These are phyloP conservation scores for Cardiospermum halicacabum DNA, from an alignment of 345 rosid species.

Conservation along the genomic window DNA sequence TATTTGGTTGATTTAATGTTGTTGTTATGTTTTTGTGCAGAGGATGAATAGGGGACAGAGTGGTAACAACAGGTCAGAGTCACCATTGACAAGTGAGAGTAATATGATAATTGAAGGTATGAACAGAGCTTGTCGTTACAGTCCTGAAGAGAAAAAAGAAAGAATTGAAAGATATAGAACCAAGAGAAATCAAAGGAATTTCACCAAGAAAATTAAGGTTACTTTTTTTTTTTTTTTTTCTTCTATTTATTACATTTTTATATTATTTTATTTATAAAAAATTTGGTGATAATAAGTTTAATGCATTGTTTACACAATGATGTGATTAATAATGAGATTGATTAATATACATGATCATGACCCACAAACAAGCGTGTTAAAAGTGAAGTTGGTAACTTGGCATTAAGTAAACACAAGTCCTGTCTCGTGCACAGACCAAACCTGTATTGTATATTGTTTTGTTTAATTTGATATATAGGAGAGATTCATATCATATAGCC, in stretches of 20 bases:
- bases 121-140: constrained; percentile 67
- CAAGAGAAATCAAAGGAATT: constrained; percentile 82
- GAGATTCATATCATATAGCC: constrained; percentile 21
- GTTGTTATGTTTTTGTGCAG: constrained; percentile 10
- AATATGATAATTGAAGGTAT: constrained; percentile 75
- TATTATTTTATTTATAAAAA: too few relatives aligned
- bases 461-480: background rate
- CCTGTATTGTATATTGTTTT: background rate
- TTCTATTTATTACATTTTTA: too few relatives aligned
- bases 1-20: background rate
- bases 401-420: background rate
- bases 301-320: too few relatives aligned
- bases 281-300: too few relatives aligned
- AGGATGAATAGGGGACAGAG: constrained; percentile 27
- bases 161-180: constrained; percentile 76
- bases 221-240: background rate
- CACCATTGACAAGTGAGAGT: constrained; percentile 72
- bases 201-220: constrained; percentile 98
- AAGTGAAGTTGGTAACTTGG: background rate
- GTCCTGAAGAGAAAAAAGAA: constrained; percentile 90
- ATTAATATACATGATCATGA: too few relatives aligned
- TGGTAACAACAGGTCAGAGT: constrained; percentile 44
- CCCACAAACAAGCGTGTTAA: too few relatives aligned
- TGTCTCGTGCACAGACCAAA: background rate
- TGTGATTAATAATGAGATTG: too few relatives aligned